Percentiles rank a stretch among this genome's conserved stretches.
Conservation (phyloP, 768 basidiomycete species). For the Boletus pseudopeckii region DNA sequence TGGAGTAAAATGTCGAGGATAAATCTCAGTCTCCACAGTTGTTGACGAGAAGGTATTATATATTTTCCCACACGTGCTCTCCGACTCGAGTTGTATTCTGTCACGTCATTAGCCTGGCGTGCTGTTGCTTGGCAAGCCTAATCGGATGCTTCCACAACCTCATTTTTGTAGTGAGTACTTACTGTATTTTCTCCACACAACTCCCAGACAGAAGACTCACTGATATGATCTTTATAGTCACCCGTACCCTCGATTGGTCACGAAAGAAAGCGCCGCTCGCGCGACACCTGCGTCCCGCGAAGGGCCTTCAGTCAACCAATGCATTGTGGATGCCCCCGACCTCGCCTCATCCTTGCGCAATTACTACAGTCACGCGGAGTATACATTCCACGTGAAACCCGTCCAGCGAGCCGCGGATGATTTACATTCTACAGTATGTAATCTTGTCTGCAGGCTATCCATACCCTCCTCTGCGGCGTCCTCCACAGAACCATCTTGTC, state of each 20-base stretch:
- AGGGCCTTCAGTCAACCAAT: not conserved
- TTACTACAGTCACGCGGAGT: conserved; percentile 38
- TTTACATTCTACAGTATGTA: conserved; percentile 32
- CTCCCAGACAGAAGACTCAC: not conserved
- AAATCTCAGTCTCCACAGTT: too few relatives aligned
- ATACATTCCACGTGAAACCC: conserved; percentile 34
- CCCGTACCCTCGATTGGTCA: conserved; percentile 18
- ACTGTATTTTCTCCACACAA: not conserved
- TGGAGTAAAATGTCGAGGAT: too few relatives aligned
- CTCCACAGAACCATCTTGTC: conserved; percentile 35
- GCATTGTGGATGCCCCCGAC: conserved; percentile 45
- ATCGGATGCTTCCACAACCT: not conserved
- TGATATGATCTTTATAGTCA: conserved; percentile 6
- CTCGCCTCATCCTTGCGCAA: conserved; percentile 47
- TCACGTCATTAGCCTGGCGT: conserved; percentile 39
- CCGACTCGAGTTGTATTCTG: conserved; percentile 45
- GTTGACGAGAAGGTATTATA: too few relatives aligned
- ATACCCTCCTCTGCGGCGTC: conserved; percentile 41
- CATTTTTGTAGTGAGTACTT: conserved; percentile 5
- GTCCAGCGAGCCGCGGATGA: conserved; percentile 28
- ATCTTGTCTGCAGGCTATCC: conserved; percentile 28
- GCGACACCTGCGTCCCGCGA: conserved; percentile 1
- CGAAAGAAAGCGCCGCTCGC: conserved; percentile 3
- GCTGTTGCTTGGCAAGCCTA: conserved; percentile 6
- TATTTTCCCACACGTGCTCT: conserved; percentile 5